A percentile compares a stretch with the other conserved stretches of the same genome.
phyloP scores from a whole-genome alignment of 1,139 yeast genomes.

The Taphrina deformans region DNA sequence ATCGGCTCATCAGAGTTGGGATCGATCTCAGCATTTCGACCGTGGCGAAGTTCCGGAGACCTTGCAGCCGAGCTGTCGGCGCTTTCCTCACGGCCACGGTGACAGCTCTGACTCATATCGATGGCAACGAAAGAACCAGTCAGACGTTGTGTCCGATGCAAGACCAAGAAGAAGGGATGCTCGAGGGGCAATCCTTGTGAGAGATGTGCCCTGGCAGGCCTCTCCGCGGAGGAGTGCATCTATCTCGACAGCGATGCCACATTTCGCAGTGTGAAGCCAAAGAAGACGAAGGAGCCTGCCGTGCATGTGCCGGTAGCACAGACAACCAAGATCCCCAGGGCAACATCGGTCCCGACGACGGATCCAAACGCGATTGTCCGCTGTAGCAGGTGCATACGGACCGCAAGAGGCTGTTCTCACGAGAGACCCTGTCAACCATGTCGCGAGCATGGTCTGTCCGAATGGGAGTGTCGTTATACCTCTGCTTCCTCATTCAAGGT shows the following conservation, averaged over 20 bases:
- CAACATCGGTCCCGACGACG: neutral
- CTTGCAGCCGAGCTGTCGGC: slow-evolving; percentile 5
- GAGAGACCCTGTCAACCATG: slow-evolving; percentile 32
- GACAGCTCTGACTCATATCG: neutral
- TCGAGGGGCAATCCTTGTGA: slow-evolving; percentile 31
- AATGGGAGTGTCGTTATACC: slow-evolving; percentile 31
- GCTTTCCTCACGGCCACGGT: neutral
- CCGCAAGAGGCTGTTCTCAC: slow-evolving; percentile 24
- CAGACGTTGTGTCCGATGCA: slow-evolving; percentile 29
- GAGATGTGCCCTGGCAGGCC: slow-evolving; percentile 30
- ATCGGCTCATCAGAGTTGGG: neutral
- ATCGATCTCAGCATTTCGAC: neutral
- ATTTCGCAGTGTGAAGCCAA: slow-evolving; percentile 18
- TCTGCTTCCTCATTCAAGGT: slow-evolving; percentile 33
- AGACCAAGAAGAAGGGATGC: slow-evolving; percentile 33
- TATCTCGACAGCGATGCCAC: slow-evolving; percentile 31
- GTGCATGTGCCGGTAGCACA: neutral
- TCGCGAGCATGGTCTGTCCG: slow-evolving; percentile 16
- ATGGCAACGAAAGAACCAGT: slow-evolving; percentile 28
- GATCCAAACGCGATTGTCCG: slow-evolving; percentile 12
- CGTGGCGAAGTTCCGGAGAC: neutral
- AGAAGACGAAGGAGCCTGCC: slow-evolving; percentile 2
- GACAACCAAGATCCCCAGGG: neutral
- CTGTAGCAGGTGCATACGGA: slow-evolving; percentile 31
- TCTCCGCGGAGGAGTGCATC: slow-evolving; percentile 25